A percentile compares a stretch with the other conserved stretches of the same genome.
These are phyloP conservation scores for Rhodamnia argentea DNA, from an alignment of 345 rosid species.

Conservation along the genomic window DNA sequence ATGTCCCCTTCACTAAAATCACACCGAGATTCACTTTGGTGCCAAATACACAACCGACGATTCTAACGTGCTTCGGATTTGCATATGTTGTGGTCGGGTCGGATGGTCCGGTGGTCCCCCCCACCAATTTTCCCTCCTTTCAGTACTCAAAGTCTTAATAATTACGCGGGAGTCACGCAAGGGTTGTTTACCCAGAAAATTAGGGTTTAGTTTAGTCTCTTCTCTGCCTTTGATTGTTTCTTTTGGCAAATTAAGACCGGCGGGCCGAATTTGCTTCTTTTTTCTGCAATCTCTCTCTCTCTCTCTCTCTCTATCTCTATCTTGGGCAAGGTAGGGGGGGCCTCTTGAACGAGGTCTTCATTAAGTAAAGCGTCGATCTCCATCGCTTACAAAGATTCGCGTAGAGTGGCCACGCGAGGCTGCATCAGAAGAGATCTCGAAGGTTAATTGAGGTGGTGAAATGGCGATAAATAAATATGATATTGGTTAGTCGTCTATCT, in stretches of 20 bases:
- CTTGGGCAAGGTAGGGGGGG: neutral
- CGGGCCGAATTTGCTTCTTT: neutral
- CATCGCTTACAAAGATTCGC: too few relatives aligned
- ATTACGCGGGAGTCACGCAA: neutral
- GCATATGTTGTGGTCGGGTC: neutral
- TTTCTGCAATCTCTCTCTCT: neutral
- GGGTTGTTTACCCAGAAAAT: neutral
- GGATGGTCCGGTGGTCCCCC: neutral
- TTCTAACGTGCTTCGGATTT: neutral
- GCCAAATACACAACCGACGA: neutral
- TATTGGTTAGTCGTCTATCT: too few relatives aligned
- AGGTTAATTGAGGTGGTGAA: too few relatives aligned
- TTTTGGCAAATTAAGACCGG: neutral
- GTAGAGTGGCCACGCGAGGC: too few relatives aligned
- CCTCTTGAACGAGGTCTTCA: neutral
- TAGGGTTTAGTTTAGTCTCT: neutral
- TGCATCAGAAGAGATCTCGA: too few relatives aligned
- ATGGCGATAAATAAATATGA: too few relatives aligned
- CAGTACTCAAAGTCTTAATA: neutral
- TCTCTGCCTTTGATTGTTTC: neutral
- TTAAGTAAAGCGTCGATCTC: too few relatives aligned
- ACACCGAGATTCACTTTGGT: neutral
- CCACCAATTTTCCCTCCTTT: neutral
- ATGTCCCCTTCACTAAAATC: neutral
- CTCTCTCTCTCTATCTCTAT: rapidly evolving